Evolutionary conservation across 2,329 filamentous ascomycete genomes (phyloP).

Genomic region (Fusarium floridanum): DNA sequence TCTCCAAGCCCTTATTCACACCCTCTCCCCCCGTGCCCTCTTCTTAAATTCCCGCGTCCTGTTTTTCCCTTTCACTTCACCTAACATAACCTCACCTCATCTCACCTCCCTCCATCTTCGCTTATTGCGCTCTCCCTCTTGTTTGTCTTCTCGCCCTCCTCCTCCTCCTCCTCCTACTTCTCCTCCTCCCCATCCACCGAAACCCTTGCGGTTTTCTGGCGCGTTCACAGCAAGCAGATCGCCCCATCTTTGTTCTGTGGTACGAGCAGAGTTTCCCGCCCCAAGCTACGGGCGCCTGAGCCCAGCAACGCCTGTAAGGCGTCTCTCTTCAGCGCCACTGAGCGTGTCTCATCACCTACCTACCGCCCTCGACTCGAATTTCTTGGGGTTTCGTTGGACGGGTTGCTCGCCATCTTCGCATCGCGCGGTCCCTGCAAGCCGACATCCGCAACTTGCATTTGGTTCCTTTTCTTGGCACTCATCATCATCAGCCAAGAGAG

Average conservation of each 20-base stretch:
- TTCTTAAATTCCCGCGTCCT: slow-evolving; percentile 47
- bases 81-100: slow-evolving; percentile 36
- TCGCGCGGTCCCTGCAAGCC: slow-evolving; percentile 30
- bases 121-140: neutral
- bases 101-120: slow-evolving; percentile 21
- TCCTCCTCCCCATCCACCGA: neutral
- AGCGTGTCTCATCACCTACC: slow-evolving; percentile 13
- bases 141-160: slow-evolving; percentile 3
- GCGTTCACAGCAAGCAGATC: slow-evolving; percentile 35
- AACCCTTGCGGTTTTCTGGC: slow-evolving; percentile 29
- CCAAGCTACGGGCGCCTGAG: slow-evolving; percentile 36
- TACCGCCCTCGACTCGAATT: neutral
- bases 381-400: slow-evolving; percentile 5
- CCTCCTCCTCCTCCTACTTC: neutral
- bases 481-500: slow-evolving; percentile 38
- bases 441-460: slow-evolving; percentile 39
- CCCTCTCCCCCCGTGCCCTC: slow-evolving; percentile 37
- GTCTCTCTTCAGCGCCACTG: slow-evolving; percentile 40
- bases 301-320: slow-evolving; percentile 41
- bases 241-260: slow-evolving; percentile 30
- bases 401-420: slow-evolving; percentile 3
- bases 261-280: slow-evolving; percentile 23
- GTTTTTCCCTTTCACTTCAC: slow-evolving; percentile 26
- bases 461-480: slow-evolving; percentile 35
- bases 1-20: slow-evolving; percentile 45